Evolutionary conservation across 1,284 basidiomycete genomes (phyloP), one percentile per base, ranked within the genome.

Genomic region (Ceratobasidium sp.): DNA sequence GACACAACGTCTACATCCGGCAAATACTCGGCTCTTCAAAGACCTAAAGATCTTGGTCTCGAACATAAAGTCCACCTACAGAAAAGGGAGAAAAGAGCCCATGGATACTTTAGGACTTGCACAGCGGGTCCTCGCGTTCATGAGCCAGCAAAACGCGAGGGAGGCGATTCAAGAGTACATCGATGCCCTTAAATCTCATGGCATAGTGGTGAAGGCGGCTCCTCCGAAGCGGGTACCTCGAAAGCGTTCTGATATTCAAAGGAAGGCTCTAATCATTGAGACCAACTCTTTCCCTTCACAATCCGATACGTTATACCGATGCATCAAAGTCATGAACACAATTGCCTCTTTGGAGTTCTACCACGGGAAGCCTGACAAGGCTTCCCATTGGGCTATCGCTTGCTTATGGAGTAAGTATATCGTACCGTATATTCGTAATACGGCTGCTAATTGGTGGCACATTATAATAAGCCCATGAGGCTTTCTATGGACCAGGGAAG

Each of bases 351-450:
- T 53, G 31, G n/a, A 53, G 8, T 25, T 32, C 17, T n/a, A 34
- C 31, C 27, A 17, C 6, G 27, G 52, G 5, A 29, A 53, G 22
- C 15, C 20, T n/a, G 3, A 8, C 4, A 29, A 25, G 17, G 52
- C 52, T 31, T n/a, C 29, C 6, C 52, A 53, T 34, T 53, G 52
- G 52, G 52, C 52, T 3, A 32, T 53, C 35, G 52, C 52, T n/a
- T 29, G 29, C 27, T 34, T 53, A 25, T 53, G 52, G 52, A 53
- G 52, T 53, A 25, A 53, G 52, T 53, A n/a, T 52, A 6, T 20
- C 3, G 8, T 53, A 5, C 25, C 4, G 12, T 34, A 32, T 53
- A 53, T 53, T 5, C 29, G 10, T 53, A 34, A n/a, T n/a, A n/a
- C n/a, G n/a, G n/a, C n/a, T 34, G 6, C 15, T 53, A 7, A 20